Percentiles rank a stretch among this genome's conserved stretches.
Evolutionary conservation across 495 filamentous ascomycete genomes (phyloP).

Genomic region (Hypomontagnella monticulosa): DNA sequence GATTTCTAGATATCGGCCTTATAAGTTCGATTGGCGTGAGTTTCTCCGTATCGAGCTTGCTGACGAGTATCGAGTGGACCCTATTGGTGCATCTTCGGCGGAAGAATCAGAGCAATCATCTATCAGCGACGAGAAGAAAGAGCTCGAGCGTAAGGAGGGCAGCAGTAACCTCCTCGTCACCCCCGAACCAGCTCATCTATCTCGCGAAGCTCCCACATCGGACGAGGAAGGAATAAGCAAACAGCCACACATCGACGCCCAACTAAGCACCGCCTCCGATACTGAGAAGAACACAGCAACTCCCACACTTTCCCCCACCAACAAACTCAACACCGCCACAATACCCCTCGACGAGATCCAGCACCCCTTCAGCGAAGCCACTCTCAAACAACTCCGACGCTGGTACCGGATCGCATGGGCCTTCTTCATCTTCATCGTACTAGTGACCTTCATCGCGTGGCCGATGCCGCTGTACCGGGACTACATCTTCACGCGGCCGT

Average conservation of each 20-base stretch:
- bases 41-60: conserved; percentile 54
- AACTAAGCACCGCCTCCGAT: background rate
- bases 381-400: conserved; percentile 67
- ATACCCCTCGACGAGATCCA: conserved; percentile 32
- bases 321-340: background rate
- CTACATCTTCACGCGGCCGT: conserved; percentile 81
- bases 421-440: conserved; percentile 72
- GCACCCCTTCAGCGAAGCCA: conserved; percentile 53
- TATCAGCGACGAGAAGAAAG: conserved; percentile 27
- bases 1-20: conserved; percentile 56
- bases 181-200: conserved; percentile 12
- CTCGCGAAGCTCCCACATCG: conserved; percentile 10
- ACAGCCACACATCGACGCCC: background rate
- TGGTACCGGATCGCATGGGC: conserved; percentile 75
- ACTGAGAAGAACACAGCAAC: background rate
- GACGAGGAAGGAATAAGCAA: background rate
- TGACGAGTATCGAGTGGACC: conserved; percentile 66
- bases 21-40: conserved; percentile 60
- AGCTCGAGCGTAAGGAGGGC: background rate
- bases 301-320: background rate
- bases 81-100: conserved; percentile 57
- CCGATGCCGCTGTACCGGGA: conserved; percentile 85
- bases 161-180: background rate
- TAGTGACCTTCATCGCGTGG: conserved; percentile 79
- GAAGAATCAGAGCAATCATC: conserved; percentile 37